Conservation (phyloP, 2,329 filamentous ascomycete genomes). For the Eutypa lata region DNA sequence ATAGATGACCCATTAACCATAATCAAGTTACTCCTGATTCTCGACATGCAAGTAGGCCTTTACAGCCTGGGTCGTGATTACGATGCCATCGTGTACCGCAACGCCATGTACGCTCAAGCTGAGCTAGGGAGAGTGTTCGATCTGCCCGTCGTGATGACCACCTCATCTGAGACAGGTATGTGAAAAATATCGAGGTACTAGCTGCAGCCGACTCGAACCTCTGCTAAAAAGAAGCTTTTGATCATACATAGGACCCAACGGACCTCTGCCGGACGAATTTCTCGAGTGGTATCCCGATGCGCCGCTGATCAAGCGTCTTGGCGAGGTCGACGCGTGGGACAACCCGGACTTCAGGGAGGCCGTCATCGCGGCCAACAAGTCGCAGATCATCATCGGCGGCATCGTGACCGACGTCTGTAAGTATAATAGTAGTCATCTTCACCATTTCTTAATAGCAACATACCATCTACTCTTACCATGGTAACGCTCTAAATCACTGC, state of each 20-base stretch:
- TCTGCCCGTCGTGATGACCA: slow-evolving; percentile 67
- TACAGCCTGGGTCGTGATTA: slow-evolving; percentile 63
- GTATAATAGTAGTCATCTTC: slow-evolving; percentile 15
- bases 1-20: background rate
- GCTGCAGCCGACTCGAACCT: background rate
- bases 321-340: slow-evolving; percentile 77
- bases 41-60: slow-evolving; percentile 60
- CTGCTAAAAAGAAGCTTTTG: too few relatives aligned
- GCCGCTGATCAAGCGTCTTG: slow-evolving; percentile 63
- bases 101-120: slow-evolving; percentile 66
- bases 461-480: too few relatives aligned
- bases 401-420: slow-evolving; percentile 72
- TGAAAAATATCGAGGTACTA: background rate
- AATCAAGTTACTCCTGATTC: slow-evolving; percentile 45
- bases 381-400: slow-evolving; percentile 68
- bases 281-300: slow-evolving; percentile 63
- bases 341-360: slow-evolving; percentile 66
- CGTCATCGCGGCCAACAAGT: slow-evolving; percentile 61
- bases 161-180: slow-evolving; percentile 57
- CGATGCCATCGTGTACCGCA: slow-evolving; percentile 60
- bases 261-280: slow-evolving; percentile 67
- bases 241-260: slow-evolving; percentile 62
- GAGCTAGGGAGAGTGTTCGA: slow-evolving; percentile 64
- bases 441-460: slow-evolving; percentile 14
- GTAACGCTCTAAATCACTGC: too few relatives aligned